Base-by-base conservation (phyloP, 2,329 filamentous ascomycete genomes). In the Mycogone perniciosa region DNA sequence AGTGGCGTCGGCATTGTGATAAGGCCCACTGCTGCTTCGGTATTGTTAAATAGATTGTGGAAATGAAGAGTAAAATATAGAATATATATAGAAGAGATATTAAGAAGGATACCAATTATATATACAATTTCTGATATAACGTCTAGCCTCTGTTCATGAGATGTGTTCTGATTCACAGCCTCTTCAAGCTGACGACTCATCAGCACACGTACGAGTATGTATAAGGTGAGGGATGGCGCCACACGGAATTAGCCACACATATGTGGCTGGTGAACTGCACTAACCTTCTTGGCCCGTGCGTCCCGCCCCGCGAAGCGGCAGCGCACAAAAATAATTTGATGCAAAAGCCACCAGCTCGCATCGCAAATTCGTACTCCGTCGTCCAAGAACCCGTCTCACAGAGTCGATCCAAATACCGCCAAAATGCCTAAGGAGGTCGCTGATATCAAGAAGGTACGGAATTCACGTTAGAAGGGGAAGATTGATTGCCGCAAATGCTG, bases 371-470 rank as follows among this genome's bases (percentile, higher is more conserved):
- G 50, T 46, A 39, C 52, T 46, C 33, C 43, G 43, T 49, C 44
- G 49, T 50, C 49, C 52, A 54, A 57, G 54, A 59, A 42, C 50
- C 54, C 44, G 43, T 57, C 43, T 53, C 54, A 51, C 55, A 46
- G 55, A 60, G 58, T 53, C 59, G 62, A 59, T 58, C 60, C 59
- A 58, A 70, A 57, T 59, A 73, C 79, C 76, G 77, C 76, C 88
- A 95, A 79, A 76, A 99, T 99, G 93, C 92, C 93, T 85, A 82
- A 84, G 71, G 90, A 97, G 88, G 87, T 96, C 76, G 88, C 85
- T 73, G 93, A 97, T 75, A 97, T 97, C 84, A 97, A 99, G 80
- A 79, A 84, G 77, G 82, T 85, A 69, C 54, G 73, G 26, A 37
- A 41, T 50, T 20, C 5, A 48, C 35, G 8, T 30, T 7, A 11